phyloP scores from a whole-genome alignment of 2,329 filamentous ascomycete genomes.

The Aspergillus hortae region DNA sequence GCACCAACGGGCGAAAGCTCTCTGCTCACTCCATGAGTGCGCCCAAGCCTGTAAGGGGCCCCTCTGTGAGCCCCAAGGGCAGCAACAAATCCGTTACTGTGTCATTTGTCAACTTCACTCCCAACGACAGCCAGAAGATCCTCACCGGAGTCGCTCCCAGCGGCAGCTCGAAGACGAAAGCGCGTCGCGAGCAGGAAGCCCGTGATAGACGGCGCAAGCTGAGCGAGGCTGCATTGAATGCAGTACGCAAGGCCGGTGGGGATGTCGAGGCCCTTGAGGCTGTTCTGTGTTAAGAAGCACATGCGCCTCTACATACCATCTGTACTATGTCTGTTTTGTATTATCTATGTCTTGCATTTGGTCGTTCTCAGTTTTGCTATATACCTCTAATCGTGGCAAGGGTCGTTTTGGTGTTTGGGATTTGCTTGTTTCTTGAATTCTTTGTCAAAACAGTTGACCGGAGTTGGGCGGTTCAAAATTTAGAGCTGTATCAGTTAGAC shows the following conservation, averaged over 20 bases:
- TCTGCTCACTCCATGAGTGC: slow-evolving; percentile 33
- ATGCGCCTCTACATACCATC: not conserved
- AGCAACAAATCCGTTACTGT: slow-evolving; percentile 44
- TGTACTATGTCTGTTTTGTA: slow-evolving; percentile 8
- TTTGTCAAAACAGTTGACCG: not conserved
- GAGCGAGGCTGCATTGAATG: slow-evolving; percentile 41
- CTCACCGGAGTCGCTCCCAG: slow-evolving; percentile 88
- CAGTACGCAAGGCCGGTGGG: slow-evolving; percentile 43
- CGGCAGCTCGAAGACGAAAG: slow-evolving; percentile 90
- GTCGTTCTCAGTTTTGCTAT: not conserved
- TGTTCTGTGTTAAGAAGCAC: slow-evolving; percentile 32
- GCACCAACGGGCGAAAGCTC: slow-evolving; percentile 39
- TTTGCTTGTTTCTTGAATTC: slow-evolving; percentile 2
- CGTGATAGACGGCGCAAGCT: slow-evolving; percentile 63
- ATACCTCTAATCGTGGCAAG: slow-evolving; percentile 21
- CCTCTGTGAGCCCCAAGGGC: slow-evolving; percentile 30
- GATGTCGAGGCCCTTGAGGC: slow-evolving; percentile 44
- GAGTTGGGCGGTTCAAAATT: slow-evolving; percentile 8
- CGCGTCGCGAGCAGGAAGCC: slow-evolving; percentile 83
- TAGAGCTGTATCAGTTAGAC: not conserved
- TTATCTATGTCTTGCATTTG: slow-evolving; percentile 11
- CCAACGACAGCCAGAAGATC: slow-evolving; percentile 71
- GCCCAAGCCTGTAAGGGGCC: slow-evolving; percentile 29
- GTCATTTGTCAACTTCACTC: slow-evolving; percentile 87
- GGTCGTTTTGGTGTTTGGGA: slow-evolving; percentile 21